phyloP scores from a whole-genome alignment of 2,329 filamentous ascomycete genomes.

The Leptoxyphium fumago region DNA sequence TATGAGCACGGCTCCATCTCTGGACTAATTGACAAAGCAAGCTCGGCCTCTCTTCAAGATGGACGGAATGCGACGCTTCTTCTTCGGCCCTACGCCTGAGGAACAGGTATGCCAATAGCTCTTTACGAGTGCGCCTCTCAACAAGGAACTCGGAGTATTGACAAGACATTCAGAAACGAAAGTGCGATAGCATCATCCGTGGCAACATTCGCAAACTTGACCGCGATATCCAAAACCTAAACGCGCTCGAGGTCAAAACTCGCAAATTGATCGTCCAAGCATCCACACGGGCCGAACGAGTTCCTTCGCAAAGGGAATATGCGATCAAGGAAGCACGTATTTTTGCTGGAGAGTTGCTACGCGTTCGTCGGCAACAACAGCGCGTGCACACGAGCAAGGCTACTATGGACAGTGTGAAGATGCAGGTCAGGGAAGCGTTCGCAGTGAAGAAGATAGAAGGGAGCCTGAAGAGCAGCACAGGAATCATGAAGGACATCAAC shows the following conservation, averaged over 20 bases:
- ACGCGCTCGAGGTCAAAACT: conserved; percentile 67
- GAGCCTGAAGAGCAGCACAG: conserved; percentile 68
- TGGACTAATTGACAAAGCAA: background rate
- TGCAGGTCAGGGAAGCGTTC: conserved; percentile 97
- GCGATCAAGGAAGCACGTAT: conserved; percentile 70
- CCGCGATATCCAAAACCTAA: conserved; percentile 71
- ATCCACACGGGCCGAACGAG: conserved; percentile 64
- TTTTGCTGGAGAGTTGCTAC: conserved; percentile 78
- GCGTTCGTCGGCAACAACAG: conserved; percentile 58
- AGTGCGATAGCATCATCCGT: conserved; percentile 85
- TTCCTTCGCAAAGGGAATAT: conserved; percentile 64
- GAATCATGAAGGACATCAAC: conserved; percentile 97
- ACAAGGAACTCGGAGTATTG: background rate
- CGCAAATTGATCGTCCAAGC: conserved; percentile 73
- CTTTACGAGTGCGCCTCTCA: conserved; percentile 1
- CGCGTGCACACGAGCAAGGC: conserved; percentile 78
- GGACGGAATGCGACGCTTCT: conserved; percentile 75
- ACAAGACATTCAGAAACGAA: conserved; percentile 53
- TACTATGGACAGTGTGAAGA: conserved; percentile 80
- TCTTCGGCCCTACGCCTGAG: conserved; percentile 85
- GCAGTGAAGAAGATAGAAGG: conserved; percentile 92
- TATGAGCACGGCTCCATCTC: too few relatives aligned
- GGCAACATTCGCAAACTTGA: conserved; percentile 87
- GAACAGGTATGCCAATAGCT: conserved; percentile 52
- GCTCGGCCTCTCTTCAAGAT: conserved; percentile 33